These are phyloP conservation scores for Veloporphyrellus conicus DNA, from an alignment of 1,284 basidiomycete species.

Conservation along the genomic window DNA sequence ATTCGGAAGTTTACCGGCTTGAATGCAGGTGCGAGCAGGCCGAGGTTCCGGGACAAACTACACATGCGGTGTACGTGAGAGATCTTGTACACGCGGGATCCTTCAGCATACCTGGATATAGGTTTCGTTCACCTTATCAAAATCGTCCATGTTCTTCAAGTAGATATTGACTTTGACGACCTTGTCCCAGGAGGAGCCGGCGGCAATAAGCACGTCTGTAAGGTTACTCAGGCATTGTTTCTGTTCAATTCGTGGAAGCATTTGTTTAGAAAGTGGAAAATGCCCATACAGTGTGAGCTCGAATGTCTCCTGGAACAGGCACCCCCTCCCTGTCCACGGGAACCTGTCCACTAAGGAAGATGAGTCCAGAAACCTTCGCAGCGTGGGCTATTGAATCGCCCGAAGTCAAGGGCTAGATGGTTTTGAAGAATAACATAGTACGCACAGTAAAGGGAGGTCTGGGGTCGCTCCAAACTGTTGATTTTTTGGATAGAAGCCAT, in stretches of 20 bases:
- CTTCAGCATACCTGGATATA: slow-evolving; percentile 44
- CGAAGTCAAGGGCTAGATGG: background rate
- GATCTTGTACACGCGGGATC: background rate
- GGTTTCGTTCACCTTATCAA: slow-evolving; percentile 52
- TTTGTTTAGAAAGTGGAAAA: slow-evolving; percentile 1
- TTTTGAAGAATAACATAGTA: slow-evolving; percentile 2
- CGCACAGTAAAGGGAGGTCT: slow-evolving; percentile 48
- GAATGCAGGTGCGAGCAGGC: slow-evolving; percentile 76
- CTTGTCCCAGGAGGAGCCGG: slow-evolving; percentile 55
- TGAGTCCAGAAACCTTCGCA: slow-evolving; percentile 51
- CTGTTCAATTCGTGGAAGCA: slow-evolving; percentile 27
- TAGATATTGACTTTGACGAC: slow-evolving; percentile 55
- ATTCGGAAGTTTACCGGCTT: slow-evolving; percentile 70
- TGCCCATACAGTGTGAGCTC: slow-evolving; percentile 50
- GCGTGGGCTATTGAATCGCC: slow-evolving; percentile 43
- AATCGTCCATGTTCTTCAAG: slow-evolving; percentile 55
- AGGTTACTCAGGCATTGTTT: slow-evolving; percentile 55
- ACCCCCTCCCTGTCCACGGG: slow-evolving; percentile 46
- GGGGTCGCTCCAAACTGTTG: slow-evolving; percentile 43
- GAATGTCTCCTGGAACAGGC: slow-evolving; percentile 49
- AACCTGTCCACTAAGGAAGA: slow-evolving; percentile 58
- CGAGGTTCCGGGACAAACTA: slow-evolving; percentile 57
- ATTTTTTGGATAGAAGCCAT: slow-evolving; percentile 49
- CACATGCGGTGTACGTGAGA: slow-evolving; percentile 1
- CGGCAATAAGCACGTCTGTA: slow-evolving; percentile 42